A percentile compares a stretch with the other conserved stretches of the same genome.
These are phyloP conservation scores for Rhododendron griersonianum DNA, from an alignment of 148 eudicot genomes.

Conservation along the genomic window DNA sequence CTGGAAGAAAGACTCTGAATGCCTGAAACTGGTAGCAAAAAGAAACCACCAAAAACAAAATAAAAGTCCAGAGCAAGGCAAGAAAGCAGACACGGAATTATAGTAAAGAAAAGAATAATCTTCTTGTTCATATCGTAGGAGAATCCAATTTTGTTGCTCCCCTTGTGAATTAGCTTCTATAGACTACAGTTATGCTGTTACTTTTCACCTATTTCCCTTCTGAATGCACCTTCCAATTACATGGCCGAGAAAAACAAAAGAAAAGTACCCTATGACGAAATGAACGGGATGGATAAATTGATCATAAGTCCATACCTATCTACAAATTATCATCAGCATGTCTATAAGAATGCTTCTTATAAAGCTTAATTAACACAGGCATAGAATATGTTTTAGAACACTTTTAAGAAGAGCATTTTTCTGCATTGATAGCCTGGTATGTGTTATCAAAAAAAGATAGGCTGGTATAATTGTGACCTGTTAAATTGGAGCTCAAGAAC, in stretches of 20 bases:
- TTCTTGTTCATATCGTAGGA: background rate
- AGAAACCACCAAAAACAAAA: conserved; percentile 8
- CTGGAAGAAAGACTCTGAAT: conserved; percentile 41
- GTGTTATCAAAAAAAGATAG: background rate
- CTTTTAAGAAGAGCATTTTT: background rate
- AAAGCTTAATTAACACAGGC: background rate
- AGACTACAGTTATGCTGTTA: background rate
- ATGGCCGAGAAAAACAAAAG: background rate
- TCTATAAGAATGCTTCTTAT: background rate
- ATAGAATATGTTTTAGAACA: background rate
- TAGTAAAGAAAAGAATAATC: background rate
- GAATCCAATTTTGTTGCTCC: background rate
- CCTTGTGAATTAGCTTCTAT: background rate
- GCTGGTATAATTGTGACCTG: background rate
- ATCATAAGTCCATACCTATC: background rate
- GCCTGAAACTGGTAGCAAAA: conserved; percentile 32
- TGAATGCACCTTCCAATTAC: background rate
- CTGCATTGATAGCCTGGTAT: background rate
- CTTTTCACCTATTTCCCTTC: background rate
- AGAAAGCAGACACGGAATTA: background rate
- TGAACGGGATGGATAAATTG: background rate
- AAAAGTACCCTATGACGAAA: background rate
- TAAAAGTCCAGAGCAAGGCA: background rate
- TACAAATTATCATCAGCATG: background rate
- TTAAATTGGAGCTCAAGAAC: background rate